Evolutionary conservation across 75 land plant species (phyloP).

Genomic region (Chamaecyparis obtusa): DNA sequence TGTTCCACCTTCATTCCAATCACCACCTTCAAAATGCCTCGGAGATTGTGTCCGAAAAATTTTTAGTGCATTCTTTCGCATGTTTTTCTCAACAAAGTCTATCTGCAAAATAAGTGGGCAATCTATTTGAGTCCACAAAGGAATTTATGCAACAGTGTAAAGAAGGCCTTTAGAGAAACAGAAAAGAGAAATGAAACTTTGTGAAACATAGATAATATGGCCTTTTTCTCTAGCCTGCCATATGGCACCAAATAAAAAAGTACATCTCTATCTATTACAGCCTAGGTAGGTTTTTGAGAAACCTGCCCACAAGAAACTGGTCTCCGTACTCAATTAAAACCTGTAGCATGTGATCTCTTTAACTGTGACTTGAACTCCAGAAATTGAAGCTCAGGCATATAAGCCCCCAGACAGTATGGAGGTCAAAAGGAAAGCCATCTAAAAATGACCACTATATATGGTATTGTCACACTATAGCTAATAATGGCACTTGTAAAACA

Average conservation of each 20-base stretch:
- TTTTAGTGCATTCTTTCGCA: conserved; percentile 24
- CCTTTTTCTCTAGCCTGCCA: neutral
- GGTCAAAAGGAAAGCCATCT: too few relatives aligned
- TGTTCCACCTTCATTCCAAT: conserved; percentile 86
- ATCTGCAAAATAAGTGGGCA: conserved; percentile 33
- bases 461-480: neutral
- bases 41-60: conserved; percentile 89
- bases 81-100: conserved; percentile 43
- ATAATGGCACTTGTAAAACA: neutral
- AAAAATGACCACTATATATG: neutral
- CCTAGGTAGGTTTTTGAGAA: neutral
- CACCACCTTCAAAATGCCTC: conserved; percentile 97
- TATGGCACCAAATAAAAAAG: neutral
- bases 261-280: neutral
- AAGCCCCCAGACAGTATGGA: neutral
- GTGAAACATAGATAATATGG: neutral
- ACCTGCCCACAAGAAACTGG: neutral
- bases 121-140: neutral
- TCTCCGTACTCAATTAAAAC: neutral
- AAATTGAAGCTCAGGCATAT: neutral
- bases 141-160: neutral
- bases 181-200: neutral
- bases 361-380: neutral
- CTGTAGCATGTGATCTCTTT: neutral
- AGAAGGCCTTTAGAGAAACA: neutral